Evolutionary conservation across 2,329 filamentous ascomycete species (phyloP).

Genomic region (Pseudonectria buxi): DNA sequence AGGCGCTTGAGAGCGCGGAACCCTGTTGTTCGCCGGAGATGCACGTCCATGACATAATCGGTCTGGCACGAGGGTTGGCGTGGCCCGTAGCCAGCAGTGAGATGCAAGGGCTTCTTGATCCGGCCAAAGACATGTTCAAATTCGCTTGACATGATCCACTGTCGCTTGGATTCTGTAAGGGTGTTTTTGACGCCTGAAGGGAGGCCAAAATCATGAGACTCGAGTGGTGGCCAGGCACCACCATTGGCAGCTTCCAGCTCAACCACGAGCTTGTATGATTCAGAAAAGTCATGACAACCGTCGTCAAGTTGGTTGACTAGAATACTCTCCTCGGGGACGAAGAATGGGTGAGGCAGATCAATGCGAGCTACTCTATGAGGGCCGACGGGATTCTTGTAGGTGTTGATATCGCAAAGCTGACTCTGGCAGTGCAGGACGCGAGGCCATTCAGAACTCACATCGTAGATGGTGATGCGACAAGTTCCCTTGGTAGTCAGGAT

Average conservation of each 20-base stretch:
- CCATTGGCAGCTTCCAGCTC: conserved; percentile 47
- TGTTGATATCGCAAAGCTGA: conserved; percentile 46
- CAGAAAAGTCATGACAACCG: conserved; percentile 39
- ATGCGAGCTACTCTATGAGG: conserved; percentile 42
- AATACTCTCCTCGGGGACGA: conserved; percentile 46
- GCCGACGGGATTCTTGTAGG: conserved; percentile 41
- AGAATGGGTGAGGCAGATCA: conserved; percentile 42
- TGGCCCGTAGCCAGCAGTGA: conserved; percentile 21
- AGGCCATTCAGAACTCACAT: conserved; percentile 28
- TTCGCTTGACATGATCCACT: conserved; percentile 36
- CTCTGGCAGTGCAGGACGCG: conserved; percentile 47
- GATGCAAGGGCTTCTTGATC: conserved; percentile 29
- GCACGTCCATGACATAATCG: conserved; percentile 42
- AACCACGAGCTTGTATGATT: conserved; percentile 43
- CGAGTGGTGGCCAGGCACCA: conserved; percentile 46
- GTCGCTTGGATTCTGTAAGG: conserved; percentile 15
- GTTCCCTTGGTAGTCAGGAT: conserved; percentile 27
- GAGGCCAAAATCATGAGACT: conserved; percentile 28
- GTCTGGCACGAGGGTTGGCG: conserved; percentile 26
- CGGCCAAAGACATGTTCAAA: conserved; percentile 37
- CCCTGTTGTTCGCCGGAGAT: conserved; percentile 40
- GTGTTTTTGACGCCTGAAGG: conserved; percentile 10
- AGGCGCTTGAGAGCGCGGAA: conserved; percentile 28
- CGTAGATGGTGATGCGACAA: conserved; percentile 32
- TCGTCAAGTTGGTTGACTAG: conserved; percentile 42